Evolutionary conservation across 225 moss, liverwort and hornwort genomes (phyloP), one percentile per base, ranked within the genome.

Genomic region (Antitrichia curtipendula): DNA sequence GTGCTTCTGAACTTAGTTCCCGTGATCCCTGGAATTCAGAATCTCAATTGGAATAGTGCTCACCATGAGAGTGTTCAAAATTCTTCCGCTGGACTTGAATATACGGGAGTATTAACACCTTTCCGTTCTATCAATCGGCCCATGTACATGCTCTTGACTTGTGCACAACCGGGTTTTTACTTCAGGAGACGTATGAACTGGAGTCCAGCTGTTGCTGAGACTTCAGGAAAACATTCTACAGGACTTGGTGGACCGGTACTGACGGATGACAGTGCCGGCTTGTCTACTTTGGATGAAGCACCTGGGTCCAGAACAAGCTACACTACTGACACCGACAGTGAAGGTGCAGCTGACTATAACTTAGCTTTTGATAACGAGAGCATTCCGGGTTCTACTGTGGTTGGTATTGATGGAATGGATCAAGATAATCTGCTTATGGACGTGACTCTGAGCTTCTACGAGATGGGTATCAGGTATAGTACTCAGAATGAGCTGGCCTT

Each of bases 401-500:
- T 97, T 86, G 93, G 94, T 84, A 94, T 96, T 81, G 91, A 95
- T 83, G 98, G 98, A 53, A 95, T 98, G 90, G 95, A 97, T 88
- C 96, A 98, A 93, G 97, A 96, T 91, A 98, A 97, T 86, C 88
- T 98, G 75, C 94, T 97, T 79, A 95, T 93, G 87, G 96, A 98
- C 85, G 96, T 98, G 61, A 94, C 95, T 54, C 92, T 95, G 85
- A 95, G 93, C 87, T 98, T 98, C 93, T 94, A 95, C 90, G 97
- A 97, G 91, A 93, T 96, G 96, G 92, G 95, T 85, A 87, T 97
- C 80, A 97, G 97, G 95, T 91, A 84, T 43, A 22, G 43, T 62
- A 73, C 87, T 81, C 50, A 63, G 70, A 90, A 29, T 62, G 47
- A 83, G 75, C 40, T 86, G 75, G 15, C 43, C 50, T 88, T 75